Conservation (phyloP, 441 rosid species). For the Adansonia gregorii region DNA sequence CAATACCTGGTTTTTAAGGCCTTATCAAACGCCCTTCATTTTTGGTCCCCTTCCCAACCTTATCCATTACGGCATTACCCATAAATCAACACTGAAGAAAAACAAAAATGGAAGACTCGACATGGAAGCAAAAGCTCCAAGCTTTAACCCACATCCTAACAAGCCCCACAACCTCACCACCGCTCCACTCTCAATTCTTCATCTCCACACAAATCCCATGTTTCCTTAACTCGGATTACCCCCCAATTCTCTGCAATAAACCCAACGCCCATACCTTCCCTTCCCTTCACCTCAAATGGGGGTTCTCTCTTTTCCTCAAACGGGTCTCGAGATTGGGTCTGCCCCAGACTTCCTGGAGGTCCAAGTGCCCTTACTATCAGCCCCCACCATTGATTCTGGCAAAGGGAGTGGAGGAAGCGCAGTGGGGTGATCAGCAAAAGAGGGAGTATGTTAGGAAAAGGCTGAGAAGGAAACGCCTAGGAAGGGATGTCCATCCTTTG, state of each 20-base stretch:
- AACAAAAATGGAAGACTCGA: conserved; percentile 48
- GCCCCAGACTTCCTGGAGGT: conserved; percentile 71
- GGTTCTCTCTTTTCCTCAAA: conserved; percentile 59
- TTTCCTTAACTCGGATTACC: conserved; percentile 77
- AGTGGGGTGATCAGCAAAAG: conserved; percentile 63
- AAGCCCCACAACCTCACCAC: conserved; percentile 62
- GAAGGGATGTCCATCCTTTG: conserved; percentile 40
- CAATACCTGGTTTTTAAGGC: background rate
- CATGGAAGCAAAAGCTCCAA: conserved; percentile 59
- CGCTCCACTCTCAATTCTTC: conserved; percentile 75
- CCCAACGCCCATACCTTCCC: conserved; percentile 28
- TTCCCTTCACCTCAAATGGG: conserved; percentile 54
- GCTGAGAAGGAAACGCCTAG: conserved; percentile 42
- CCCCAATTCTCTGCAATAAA: conserved; percentile 60
- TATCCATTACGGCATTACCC: background rate
- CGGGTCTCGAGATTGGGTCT: conserved; percentile 59
- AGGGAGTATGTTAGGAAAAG: conserved; percentile 61
- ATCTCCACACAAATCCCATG: conserved; percentile 60
- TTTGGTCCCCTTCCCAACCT: background rate
- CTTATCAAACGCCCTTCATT: background rate
- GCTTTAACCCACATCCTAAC: conserved; percentile 78
- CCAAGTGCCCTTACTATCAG: conserved; percentile 75
- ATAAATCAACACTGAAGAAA: background rate
- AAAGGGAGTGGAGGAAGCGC: conserved; percentile 63
- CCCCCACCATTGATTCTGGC: conserved; percentile 73